Base-by-base conservation (phyloP, 1,139 yeast species). In the Blastobotrys illinoisensis region DNA sequence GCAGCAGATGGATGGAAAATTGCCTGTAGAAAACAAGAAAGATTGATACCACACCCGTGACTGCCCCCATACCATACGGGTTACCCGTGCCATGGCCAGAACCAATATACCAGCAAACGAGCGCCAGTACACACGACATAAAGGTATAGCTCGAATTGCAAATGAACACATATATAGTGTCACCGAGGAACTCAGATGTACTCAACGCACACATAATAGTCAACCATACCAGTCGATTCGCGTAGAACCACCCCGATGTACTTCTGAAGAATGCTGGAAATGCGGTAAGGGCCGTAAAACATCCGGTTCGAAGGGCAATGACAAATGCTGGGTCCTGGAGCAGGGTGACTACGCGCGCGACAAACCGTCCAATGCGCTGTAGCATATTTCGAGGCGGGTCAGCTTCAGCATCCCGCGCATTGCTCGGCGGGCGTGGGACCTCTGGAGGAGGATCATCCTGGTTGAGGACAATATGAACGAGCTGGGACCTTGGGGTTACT, bases 31-130 rank as follows among this genome's bases (percentile, higher is more conserved):
- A 69, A 19, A 62, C 58, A 20, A 70, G 53, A 20, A 60, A 58
- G 14, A 64, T 51, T 52, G 61, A 60, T 4, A 64, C 58, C 19
- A 67, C 67, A 1, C 65, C 67, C n/a, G 61, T 59, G 11, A 67
- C 69, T 0, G 65, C 70, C 1, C 68, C 72, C 48, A 64, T 64
- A 1, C 75, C 74, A 49, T 59, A 67, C 0, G 60, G 62, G 49
- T 68, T 70, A 0, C 73, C 72, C 1, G 50, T 14, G 9, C 72
- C 71, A 32, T 51, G 56, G 5, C 72, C 71, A 3, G 71, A 59
- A 1, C 66, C 60, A 9, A 72, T 69, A 53, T 71, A 71, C 74
- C 74, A 71, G 5, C 61, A 65, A 1, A 67, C 67, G 63, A 70
- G 60, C 0, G 70, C 74, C 7, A 67, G 54, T 5, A 67, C 53